Conservation (phyloP, 192 early-diverging fungal genomes). For the Chytriomyces sp. region DNA sequence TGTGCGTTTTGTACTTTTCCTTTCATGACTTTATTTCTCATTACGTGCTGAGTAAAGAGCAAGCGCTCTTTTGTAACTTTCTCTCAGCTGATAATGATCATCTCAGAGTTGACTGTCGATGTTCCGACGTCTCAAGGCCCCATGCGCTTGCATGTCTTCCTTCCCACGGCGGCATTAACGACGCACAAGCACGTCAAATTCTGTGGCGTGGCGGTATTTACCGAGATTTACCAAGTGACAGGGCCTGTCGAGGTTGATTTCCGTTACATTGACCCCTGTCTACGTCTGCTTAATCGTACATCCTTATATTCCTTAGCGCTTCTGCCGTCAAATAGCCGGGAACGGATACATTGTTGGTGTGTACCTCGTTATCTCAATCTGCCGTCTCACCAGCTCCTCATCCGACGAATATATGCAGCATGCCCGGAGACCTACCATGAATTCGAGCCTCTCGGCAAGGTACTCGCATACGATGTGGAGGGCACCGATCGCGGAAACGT, state of each 20-base stretch:
- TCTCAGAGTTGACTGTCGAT: slow-evolving; percentile 53
- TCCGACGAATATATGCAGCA: slow-evolving; percentile 58
- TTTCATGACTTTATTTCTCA: too few relatives aligned
- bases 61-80: too few relatives aligned
- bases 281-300: too few relatives aligned
- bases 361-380: slow-evolving; percentile 4
- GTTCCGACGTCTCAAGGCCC: slow-evolving; percentile 43
- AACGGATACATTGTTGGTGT: slow-evolving; percentile 36
- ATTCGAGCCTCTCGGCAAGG: slow-evolving; percentile 55
- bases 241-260: neutral
- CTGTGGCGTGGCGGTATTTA: slow-evolving; percentile 51
- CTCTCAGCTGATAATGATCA: too few relatives aligned
- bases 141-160: slow-evolving; percentile 59
- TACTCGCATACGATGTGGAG: slow-evolving; percentile 56
- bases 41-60: too few relatives aligned
- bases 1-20: too few relatives aligned
- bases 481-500: slow-evolving; percentile 58
- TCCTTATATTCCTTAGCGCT: slow-evolving; percentile 47
- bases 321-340: slow-evolving; percentile 62
- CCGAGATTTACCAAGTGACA: slow-evolving; percentile 69
- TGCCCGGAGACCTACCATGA: slow-evolving; percentile 67
- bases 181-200: slow-evolving; percentile 56
- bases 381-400: slow-evolving; percentile 18
- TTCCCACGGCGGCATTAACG: slow-evolving; percentile 50
- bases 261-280: too few relatives aligned